These are phyloP conservation scores for Daldinia bambusicola DNA, from an alignment of 495 filamentous ascomycete genomes.

Conservation along the genomic window DNA sequence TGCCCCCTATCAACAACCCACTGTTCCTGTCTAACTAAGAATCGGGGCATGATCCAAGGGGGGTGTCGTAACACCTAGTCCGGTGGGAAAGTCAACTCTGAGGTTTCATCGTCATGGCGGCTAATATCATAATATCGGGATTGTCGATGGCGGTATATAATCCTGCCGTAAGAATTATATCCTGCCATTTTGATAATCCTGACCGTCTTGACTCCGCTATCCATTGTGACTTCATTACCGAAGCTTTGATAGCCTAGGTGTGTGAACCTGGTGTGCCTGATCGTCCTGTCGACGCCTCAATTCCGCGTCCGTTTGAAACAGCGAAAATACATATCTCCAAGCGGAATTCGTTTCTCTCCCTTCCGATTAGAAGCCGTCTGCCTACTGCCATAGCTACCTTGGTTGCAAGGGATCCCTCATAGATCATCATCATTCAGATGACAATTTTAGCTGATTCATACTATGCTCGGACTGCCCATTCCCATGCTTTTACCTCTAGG, in stretches of 20 bases:
- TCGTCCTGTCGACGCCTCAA: background rate
- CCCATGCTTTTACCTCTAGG: conserved; percentile 2
- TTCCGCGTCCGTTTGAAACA: conserved; percentile 10
- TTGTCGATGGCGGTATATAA: background rate
- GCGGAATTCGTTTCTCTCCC: background rate
- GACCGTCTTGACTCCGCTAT: background rate
- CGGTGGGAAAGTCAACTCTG: background rate
- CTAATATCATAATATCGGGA: background rate
- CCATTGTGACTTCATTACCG: background rate
- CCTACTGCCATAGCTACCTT: background rate
- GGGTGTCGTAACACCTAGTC: background rate
- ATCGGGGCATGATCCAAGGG: background rate
- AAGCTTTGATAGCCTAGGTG: background rate
- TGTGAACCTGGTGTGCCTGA: background rate
- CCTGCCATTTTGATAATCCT: background rate
- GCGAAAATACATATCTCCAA: background rate
- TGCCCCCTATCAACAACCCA: background rate
- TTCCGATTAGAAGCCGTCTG: conserved; percentile 5
- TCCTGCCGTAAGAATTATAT: background rate
- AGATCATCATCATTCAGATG: background rate
- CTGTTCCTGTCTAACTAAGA: background rate
- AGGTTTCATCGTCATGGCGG: background rate
- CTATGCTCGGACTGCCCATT: background rate
- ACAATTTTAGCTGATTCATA: background rate
- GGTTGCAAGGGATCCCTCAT: background rate